Evolutionary conservation across 306 rosid species (phyloP), one percentile per base, ranked within the genome.

Genomic region (Trifolium repens): DNA sequence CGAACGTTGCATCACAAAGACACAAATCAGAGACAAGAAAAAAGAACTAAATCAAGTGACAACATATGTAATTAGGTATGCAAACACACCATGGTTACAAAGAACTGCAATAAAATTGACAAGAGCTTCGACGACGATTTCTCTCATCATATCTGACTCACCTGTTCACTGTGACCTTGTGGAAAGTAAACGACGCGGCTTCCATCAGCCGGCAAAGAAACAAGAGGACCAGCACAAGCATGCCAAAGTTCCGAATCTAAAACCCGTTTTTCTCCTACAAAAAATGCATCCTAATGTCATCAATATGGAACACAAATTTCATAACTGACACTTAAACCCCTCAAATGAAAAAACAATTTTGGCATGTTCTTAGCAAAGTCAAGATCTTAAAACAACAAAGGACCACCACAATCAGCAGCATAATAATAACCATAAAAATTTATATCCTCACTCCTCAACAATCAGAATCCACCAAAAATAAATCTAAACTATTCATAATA

Each of bases 131-230:
- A 19, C 2, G 2, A 10, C 8, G 62, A 55, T 55, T 55, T 55
- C 2, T 55, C 34, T 55, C 26, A 32, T 39, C 54, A 49, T 52
- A 54, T 40, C 32, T 65, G 16, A 70, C 88, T 71, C 40, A 93
- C 98, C 96, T 94, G 98, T 77, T 94, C 98, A 73, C 98, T 94
- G 69, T 91, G 98, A 73, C 98, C 98, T 82, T 94, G 98, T 50
- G 98, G 94, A 79, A 94, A 94, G 75, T 94, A 94, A 39, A 91
- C 97, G 13, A 91, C 98, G 0, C 96, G 96, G 78, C 97, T 90
- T 76, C 98, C 97, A 40, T 88, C 87, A 42, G 86, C 88, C 22
- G 98, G 97, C 55, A 94, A 85, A 47, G 90, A 94, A 79, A 94
- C 94, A 69, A 94, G 97, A 65, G 97, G 97, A 69, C 98, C 97